These are phyloP conservation scores for Picea sitchensis DNA, from an alignment of 75 land plant species.

Conservation along the genomic window DNA sequence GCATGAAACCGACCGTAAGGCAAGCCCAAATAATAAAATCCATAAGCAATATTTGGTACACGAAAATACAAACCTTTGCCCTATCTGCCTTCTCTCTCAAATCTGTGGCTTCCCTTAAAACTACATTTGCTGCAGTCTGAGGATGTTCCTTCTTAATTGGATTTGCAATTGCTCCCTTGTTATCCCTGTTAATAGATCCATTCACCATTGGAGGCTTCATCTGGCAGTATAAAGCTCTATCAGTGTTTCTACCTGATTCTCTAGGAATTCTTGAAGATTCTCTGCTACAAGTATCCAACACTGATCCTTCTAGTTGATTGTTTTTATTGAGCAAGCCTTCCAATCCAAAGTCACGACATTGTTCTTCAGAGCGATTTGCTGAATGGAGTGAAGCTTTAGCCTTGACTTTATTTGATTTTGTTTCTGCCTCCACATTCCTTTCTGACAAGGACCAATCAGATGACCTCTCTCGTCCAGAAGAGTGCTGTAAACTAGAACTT, in stretches of 20 bases:
- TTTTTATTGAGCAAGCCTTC: background rate
- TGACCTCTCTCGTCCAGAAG: background rate
- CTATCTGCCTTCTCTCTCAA: background rate
- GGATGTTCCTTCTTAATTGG: background rate
- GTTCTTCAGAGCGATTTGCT: background rate
- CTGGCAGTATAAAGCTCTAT: background rate
- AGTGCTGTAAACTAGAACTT: too few species aligned
- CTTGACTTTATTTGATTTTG: background rate
- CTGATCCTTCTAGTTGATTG: background rate
- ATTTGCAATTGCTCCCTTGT: background rate
- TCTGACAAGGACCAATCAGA: background rate
- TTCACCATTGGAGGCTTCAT: background rate
- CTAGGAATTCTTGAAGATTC: conserved; percentile 5
- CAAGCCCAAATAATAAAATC: background rate
- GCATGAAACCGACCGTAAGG: background rate
- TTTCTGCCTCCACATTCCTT: background rate
- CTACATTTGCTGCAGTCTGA: background rate
- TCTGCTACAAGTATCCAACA: background rate
- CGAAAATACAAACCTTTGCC: background rate
- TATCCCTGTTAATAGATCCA: background rate
- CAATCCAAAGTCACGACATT: background rate
- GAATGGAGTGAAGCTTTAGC: background rate
- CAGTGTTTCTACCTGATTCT: background rate
- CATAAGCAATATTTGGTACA: background rate
- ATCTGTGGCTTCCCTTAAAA: background rate